Evolutionary conservation across 2,329 filamentous ascomycete genomes (phyloP), one percentile per base, ranked within the genome.

Genomic region (Didymella lethalis): DNA sequence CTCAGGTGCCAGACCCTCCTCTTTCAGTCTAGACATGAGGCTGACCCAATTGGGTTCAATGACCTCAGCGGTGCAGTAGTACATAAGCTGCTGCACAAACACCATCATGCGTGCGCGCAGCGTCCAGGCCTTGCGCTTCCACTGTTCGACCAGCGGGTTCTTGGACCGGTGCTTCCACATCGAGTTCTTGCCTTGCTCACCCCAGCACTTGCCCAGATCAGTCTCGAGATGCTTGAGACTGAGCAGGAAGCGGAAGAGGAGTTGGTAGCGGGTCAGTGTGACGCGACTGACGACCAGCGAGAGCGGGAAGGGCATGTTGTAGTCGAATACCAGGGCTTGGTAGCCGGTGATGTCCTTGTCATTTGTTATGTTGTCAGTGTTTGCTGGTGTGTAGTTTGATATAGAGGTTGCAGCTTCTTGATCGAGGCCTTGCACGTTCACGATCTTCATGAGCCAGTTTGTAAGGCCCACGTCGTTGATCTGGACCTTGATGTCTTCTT

Each of bases 31-130:
- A n/a, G 89, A 87, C 92, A 97, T 97, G 61, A 99, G 87, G 47
- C 88, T 90, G 65, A 92, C 88, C 95, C 95, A 99, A 77, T 98
- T 98, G 3, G 94, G 95, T 77, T 99, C 95, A 54, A 99, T 96
- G 53, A 99, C 95, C 78, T 99, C 95, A 0, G 92, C 88, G 0
- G 95, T 98, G 79, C 93, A 98, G 75, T 97, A 99, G 78, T 98
- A 99, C 6, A 97, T 85, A 36, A 98, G 83, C 75, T 99, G 95
- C 77, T 99, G 95, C 2, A 98, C 92, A 73, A 98, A 99, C 8
- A 97, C 92, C 8, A 98, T 83, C 95, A 99, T 99, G 47, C 95
- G 87, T 2, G 93, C 92, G 32, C 95, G 87, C 57, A 99, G 80
- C 2, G 92, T 97, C 89, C 92, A 98, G 0, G 94, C 92, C 29